Evolutionary conservation across 352 stramenopile species (phyloP).

Genomic region (Phytophthora europaea): DNA sequence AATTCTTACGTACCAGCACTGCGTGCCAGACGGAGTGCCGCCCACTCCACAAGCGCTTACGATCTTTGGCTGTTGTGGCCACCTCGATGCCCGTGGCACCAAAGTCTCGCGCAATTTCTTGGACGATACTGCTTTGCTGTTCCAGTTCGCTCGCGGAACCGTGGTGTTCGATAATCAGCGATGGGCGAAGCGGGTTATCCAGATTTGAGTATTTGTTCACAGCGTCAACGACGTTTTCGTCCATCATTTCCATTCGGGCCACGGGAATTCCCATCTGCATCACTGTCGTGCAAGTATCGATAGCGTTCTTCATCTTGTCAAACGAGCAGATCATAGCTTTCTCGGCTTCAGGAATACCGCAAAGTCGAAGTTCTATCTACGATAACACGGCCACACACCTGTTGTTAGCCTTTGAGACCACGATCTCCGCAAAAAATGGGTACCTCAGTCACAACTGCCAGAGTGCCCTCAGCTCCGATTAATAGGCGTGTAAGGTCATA

Average conservation of each 20-base stretch:
- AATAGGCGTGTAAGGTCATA: conserved; percentile 96
- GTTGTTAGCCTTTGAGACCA: conserved; percentile 4
- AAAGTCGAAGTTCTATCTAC: conserved; percentile 91
- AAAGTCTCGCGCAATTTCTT: conserved; percentile 86
- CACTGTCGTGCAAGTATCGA: conserved; percentile 76
- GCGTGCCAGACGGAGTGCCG: conserved; percentile 86
- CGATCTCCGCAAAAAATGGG: not conserved
- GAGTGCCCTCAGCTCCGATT: conserved; percentile 95
- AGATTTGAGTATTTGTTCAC: conserved; percentile 86
- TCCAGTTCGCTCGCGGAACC: conserved; percentile 73
- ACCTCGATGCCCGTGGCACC: conserved; percentile 79
- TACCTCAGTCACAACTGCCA: conserved; percentile 94
- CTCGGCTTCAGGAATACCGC: conserved; percentile 89
- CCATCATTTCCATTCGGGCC: conserved; percentile 87
- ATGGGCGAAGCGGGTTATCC: conserved; percentile 78
- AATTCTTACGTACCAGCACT: conserved; percentile 52
- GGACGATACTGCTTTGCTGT: conserved; percentile 84
- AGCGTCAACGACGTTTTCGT: conserved; percentile 68
- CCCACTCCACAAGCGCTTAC: conserved; percentile 80
- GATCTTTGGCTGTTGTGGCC: conserved; percentile 65
- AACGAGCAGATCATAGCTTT: conserved; percentile 95
- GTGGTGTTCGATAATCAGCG: conserved; percentile 96
- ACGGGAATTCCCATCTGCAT: conserved; percentile 90
- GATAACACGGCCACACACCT: not conserved
- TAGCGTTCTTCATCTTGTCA: conserved; percentile 80